These are phyloP conservation scores for Camellia lanceoleosa DNA, from an alignment of 148 eudicot species.

Conservation along the genomic window DNA sequence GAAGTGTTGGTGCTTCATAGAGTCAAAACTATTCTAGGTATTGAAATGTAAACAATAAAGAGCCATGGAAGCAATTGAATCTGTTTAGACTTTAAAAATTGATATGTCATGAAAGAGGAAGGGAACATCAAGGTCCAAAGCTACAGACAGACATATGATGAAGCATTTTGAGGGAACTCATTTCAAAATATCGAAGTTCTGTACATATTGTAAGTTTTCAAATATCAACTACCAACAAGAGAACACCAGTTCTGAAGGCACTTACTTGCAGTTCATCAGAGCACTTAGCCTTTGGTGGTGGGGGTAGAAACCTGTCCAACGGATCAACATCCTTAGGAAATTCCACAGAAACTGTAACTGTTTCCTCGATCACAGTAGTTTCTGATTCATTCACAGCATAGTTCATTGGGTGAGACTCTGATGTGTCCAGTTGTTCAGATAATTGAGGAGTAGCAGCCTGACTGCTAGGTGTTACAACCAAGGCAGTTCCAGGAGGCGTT, in stretches of 20 bases:
- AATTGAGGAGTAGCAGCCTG: slow-evolving; percentile 41
- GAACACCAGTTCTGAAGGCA: slow-evolving; percentile 9
- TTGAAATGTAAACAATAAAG: too few relatives aligned
- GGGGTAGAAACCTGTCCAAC: slow-evolving; percentile 64
- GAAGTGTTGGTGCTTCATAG: too few relatives aligned
- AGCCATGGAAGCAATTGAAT: neutral
- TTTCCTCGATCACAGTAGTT: slow-evolving; percentile 32
- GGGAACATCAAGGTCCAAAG: too few relatives aligned
- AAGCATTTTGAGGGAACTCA: too few relatives aligned
- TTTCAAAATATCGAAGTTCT: neutral
- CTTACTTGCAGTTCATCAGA: slow-evolving; percentile 74
- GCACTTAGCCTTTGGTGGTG: slow-evolving; percentile 63
- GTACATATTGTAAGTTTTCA: neutral
- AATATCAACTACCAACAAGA: slow-evolving; percentile 25
- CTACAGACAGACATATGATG: too few relatives aligned
- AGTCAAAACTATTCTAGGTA: too few relatives aligned
- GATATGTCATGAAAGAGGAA: neutral
- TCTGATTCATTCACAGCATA: slow-evolving; percentile 34
- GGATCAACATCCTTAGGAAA: slow-evolving; percentile 42
- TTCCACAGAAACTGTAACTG: slow-evolving; percentile 27
- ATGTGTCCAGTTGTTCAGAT: slow-evolving; percentile 30
- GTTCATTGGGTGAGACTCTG: slow-evolving; percentile 34
- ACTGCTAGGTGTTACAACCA: slow-evolving; percentile 4
- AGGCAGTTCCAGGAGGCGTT: slow-evolving; percentile 4
- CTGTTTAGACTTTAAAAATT: neutral